Percentiles rank a stretch among this genome's conserved stretches.
Conservation (phyloP, 2,329 filamentous ascomycete genomes). For the Didymella segeticola region DNA sequence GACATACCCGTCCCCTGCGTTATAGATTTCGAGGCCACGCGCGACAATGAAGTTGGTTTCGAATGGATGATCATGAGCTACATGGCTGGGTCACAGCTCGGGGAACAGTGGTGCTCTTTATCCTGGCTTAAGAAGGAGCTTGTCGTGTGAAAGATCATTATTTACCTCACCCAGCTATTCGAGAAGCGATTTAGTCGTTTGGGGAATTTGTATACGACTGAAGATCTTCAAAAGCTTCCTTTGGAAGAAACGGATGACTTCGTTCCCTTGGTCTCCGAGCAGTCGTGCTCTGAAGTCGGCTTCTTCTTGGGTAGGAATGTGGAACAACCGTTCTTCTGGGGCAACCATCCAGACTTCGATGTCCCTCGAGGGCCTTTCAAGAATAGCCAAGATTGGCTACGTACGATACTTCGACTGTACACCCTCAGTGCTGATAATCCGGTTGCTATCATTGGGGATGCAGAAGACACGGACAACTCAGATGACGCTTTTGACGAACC, state of each 20-base stretch:
- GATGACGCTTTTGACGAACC: not conserved
- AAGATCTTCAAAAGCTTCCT: not conserved
- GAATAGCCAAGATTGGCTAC: not conserved
- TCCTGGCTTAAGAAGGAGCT: slow-evolving; percentile 18
- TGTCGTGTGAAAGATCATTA: slow-evolving; percentile 10
- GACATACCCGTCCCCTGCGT: slow-evolving; percentile 2
- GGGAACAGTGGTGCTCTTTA: slow-evolving; percentile 3
- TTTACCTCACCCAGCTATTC: not conserved
- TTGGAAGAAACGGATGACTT: not conserved
- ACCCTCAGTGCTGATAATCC: not conserved
- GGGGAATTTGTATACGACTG: not conserved
- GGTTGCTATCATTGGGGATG: not conserved
- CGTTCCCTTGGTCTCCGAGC: not conserved
- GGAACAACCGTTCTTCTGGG: not conserved
- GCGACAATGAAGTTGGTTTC: slow-evolving; percentile 9
- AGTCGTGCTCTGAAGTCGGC: not conserved
- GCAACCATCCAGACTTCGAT: not conserved
- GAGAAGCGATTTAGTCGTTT: not conserved
- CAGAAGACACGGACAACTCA: not conserved
- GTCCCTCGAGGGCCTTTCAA: not conserved
- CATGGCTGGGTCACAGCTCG: not conserved
- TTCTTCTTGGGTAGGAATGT: not conserved
- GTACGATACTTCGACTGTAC: not conserved
- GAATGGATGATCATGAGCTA: slow-evolving; percentile 14
- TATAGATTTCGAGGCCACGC: not conserved